Conservation (phyloP, 2,329 filamentous ascomycete species). For the Verticillium nubilum region DNA sequence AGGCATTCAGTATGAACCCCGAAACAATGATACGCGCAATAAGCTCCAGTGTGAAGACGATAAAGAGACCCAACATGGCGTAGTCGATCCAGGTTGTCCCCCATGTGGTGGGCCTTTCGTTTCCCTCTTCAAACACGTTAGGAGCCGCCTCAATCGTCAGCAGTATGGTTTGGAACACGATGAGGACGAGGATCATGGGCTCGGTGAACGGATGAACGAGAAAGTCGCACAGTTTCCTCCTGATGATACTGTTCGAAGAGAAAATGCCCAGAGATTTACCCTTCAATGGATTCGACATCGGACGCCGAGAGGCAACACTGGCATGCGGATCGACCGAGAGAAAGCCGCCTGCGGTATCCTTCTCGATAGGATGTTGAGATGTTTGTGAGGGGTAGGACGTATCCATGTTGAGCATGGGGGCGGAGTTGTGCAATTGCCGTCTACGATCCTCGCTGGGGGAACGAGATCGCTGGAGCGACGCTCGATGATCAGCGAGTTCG, state of each 20-base stretch:
- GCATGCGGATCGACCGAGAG: constrained; percentile 19
- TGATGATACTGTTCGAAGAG: constrained; percentile 67
- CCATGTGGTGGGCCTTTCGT: constrained; percentile 60
- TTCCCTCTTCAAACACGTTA: constrained; percentile 59
- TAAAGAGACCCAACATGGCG: constrained; percentile 75
- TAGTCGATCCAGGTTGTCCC: constrained; percentile 68
- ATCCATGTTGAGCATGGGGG: constrained; percentile 32
- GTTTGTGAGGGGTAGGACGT: constrained; percentile 47
- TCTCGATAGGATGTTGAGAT: constrained; percentile 39
- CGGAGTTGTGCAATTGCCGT: constrained; percentile 30
- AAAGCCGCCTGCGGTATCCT: constrained; percentile 17
- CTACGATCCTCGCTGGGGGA: constrained; percentile 48
- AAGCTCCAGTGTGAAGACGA: constrained; percentile 85
- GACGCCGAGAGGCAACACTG: constrained; percentile 20
- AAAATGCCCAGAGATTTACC: constrained; percentile 86
- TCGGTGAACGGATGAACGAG: constrained; percentile 84
- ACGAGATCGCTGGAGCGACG: constrained; percentile 54
- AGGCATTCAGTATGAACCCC: constrained; percentile 83
- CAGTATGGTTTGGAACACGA: constrained; percentile 83
- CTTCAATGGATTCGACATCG: constrained; percentile 69
- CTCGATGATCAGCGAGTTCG: constrained; percentile 70
- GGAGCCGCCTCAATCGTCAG: constrained; percentile 76
- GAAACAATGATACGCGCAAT: constrained; percentile 84
- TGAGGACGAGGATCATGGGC: constrained; percentile 78
- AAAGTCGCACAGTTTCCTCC: constrained; percentile 72